Percentiles rank a stretch among this genome's conserved stretches.
Conservation (phyloP, 1,284 basidiomycete genomes). For the Leccinum subrobustum region DNA sequence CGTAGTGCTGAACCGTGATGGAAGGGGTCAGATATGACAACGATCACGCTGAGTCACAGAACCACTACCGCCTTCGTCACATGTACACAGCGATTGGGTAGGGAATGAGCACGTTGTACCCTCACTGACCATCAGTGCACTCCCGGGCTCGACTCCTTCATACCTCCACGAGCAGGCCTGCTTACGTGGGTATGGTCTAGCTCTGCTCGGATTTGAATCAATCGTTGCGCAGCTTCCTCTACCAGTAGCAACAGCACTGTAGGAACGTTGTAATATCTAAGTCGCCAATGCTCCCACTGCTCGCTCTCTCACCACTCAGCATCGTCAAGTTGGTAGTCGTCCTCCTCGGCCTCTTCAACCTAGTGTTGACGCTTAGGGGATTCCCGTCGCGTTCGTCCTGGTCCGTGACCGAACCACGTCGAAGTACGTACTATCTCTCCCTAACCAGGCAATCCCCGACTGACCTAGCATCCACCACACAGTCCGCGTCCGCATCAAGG, state of each 20-base stretch:
- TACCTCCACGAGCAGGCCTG: background rate
- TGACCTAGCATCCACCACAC: background rate
- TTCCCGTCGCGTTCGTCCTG: background rate
- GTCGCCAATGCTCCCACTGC: background rate
- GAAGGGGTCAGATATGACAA: background rate
- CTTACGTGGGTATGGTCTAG: no score
- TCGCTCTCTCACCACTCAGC: slow-evolving; percentile 12
- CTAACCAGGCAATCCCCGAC: background rate
- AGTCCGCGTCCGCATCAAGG: slow-evolving; percentile 21
- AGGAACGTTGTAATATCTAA: background rate
- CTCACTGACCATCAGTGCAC: background rate
- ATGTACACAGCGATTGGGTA: background rate
- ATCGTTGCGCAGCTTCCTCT: background rate
- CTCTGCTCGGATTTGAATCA: background rate
- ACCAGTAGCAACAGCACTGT: no score
- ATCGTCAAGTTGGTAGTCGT: slow-evolving; percentile 22
- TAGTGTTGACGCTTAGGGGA: slow-evolving; percentile 12
- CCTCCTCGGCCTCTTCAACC: slow-evolving; percentile 20
- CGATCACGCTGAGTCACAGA: background rate
- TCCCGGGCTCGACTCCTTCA: background rate
- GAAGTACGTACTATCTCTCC: slow-evolving; percentile 12
- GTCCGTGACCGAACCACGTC: slow-evolving; percentile 12
- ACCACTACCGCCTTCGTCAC: background rate
- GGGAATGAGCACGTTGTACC: no score
- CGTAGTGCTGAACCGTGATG: no score